A percentile compares a stretch with the other conserved stretches of the same genome.
Evolutionary conservation across 139 green algal species (phyloP).

Genomic region (Pleodorina starrii): DNA sequence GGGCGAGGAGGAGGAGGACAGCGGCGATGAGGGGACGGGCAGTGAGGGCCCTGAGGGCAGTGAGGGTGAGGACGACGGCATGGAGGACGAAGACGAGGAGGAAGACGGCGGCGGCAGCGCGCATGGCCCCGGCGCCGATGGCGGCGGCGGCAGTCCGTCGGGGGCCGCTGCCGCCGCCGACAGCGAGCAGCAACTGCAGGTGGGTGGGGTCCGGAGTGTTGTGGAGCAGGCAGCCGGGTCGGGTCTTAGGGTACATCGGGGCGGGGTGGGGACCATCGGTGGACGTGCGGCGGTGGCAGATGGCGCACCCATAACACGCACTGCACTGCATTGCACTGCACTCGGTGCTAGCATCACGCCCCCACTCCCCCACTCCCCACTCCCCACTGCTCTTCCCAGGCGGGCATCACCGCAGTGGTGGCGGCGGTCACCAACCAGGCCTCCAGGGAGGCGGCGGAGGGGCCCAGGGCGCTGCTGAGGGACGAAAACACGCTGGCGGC

Average conservation of each 20-base stretch:
- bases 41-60: not conserved
- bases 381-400: not conserved
- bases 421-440: constrained; percentile 43
- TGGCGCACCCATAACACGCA: too few species aligned
- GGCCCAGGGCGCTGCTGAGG: not conserved
- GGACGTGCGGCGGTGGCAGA: too few species aligned
- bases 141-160: not conserved
- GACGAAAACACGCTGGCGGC: constrained; percentile 7
- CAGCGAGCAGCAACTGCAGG: constrained; percentile 27
- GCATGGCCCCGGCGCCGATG: not conserved
- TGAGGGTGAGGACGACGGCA: not conserved
- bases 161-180: not conserved
- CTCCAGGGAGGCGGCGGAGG: not conserved
- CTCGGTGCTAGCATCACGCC: too few species aligned
- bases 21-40: not conserved
- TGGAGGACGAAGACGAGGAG: not conserved
- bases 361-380: not conserved
- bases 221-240: too few species aligned
- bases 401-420: constrained; percentile 44
- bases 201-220: not conserved
- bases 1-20: not conserved
- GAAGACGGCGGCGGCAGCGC: not conserved
- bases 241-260: too few species aligned
- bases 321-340: too few species aligned
- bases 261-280: too few species aligned